Conservation (phyloP, 2,329 filamentous ascomycete genomes). For the Ophiostoma perfectum region DNA sequence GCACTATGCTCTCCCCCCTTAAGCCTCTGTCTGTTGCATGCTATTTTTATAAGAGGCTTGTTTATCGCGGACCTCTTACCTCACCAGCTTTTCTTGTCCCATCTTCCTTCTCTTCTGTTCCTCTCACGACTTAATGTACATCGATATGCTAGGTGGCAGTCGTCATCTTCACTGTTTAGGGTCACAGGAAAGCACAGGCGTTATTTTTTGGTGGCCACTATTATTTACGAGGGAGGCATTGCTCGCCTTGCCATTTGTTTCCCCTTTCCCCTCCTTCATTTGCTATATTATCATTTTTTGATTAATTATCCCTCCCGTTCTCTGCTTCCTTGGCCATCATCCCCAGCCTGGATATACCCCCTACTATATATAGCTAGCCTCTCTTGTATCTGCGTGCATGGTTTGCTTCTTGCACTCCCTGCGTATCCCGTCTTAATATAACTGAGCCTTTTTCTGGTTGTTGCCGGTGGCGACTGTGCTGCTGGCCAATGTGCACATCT, state of each 20-base stretch:
- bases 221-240: not conserved
- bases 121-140: not conserved
- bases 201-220: constrained; percentile 5
- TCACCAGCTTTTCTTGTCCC: not conserved
- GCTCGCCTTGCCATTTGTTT: not conserved
- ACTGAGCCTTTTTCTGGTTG: not conserved
- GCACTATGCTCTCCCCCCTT: too few relatives aligned
- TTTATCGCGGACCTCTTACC: not conserved
- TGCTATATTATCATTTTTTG: not conserved
- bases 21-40: too few relatives aligned
- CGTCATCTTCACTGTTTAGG: not conserved
- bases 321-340: not conserved
- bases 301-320: not conserved
- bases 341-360: not conserved
- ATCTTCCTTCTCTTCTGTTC: not conserved
- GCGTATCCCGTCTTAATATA: not conserved
- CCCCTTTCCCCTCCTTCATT: not conserved
- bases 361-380: not conserved
- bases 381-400: not conserved
- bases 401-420: not conserved
- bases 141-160: not conserved
- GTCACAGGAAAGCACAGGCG: constrained; percentile 1
- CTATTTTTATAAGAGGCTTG: not conserved
- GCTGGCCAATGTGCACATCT: not conserved
- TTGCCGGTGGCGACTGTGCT: not conserved